phyloP scores from a whole-genome alignment of 1,284 basidiomycete genomes.

The Ustilago hordei region DNA sequence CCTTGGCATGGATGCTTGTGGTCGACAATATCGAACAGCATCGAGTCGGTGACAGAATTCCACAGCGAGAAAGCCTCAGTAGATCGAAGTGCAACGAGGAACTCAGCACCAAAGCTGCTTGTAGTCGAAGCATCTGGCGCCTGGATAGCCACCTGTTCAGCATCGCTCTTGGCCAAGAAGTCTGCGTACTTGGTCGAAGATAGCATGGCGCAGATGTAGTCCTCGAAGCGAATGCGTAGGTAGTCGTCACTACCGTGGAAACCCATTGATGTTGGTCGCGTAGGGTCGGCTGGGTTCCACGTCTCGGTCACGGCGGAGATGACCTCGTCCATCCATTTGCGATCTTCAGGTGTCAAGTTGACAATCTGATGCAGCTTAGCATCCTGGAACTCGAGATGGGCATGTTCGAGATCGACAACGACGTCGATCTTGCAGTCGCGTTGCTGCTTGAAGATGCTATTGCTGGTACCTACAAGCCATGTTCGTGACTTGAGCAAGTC shows the following conservation, averaged over 20 bases:
- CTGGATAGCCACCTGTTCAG: slow-evolving; percentile 41
- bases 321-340: slow-evolving; percentile 90
- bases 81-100: slow-evolving; percentile 54
- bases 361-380: slow-evolving; percentile 81
- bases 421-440: slow-evolving; percentile 84
- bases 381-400: slow-evolving; percentile 73
- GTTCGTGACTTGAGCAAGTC: slow-evolving; percentile 84
- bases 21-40: slow-evolving; percentile 66
- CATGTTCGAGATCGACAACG: slow-evolving; percentile 78
- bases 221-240: slow-evolving; percentile 62
- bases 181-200: slow-evolving; percentile 63
- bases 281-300: slow-evolving; percentile 65
- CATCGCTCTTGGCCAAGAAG: slow-evolving; percentile 53
- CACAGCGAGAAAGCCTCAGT: slow-evolving; percentile 59
- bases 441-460: slow-evolving; percentile 94
- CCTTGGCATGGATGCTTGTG: slow-evolving; percentile 67
- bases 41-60: slow-evolving; percentile 60
- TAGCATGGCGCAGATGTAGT: slow-evolving; percentile 66
- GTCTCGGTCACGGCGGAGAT: slow-evolving; percentile 61
- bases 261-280: slow-evolving; percentile 64
- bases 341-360: slow-evolving; percentile 87
- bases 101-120: slow-evolving; percentile 60
- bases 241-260: slow-evolving; percentile 68
- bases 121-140: slow-evolving; percentile 45
- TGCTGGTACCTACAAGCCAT: slow-evolving; percentile 90